Evolutionary conservation across 768 basidiomycete genomes (phyloP).

Genomic region (Pisolithus tinctorius): DNA sequence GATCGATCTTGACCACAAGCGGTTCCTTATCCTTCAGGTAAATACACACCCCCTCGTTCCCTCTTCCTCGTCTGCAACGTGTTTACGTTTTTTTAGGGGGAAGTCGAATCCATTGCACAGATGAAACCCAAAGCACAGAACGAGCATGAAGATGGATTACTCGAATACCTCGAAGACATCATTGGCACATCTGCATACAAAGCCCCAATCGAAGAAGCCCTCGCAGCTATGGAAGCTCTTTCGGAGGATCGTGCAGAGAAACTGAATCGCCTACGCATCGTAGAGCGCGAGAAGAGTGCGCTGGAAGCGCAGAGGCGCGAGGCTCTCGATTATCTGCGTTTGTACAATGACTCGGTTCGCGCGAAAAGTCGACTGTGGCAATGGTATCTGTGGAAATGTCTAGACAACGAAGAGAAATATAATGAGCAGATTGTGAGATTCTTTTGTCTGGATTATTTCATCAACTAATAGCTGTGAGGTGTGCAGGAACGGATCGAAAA

Average conservation of each 20-base stretch:
- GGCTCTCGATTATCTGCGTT: constrained; percentile 77
- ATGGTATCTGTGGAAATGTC: constrained; percentile 69
- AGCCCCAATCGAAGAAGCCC: constrained; percentile 76
- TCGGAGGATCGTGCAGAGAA: constrained; percentile 81
- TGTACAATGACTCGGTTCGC: constrained; percentile 73
- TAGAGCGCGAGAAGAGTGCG: constrained; percentile 85
- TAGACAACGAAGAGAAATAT: constrained; percentile 54
- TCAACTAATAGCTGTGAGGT: neutral
- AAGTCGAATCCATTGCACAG: constrained; percentile 97
- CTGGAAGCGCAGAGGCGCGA: constrained; percentile 87
- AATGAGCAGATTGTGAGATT: constrained; percentile 54
- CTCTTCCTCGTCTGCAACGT: neutral
- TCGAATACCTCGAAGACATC: constrained; percentile 98
- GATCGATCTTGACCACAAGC: constrained; percentile 96
- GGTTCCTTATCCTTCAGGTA: constrained; percentile 95
- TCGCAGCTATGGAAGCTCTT: constrained; percentile 72
- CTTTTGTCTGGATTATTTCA: neutral
- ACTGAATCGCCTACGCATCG: constrained; percentile 79
- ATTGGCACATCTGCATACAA: constrained; percentile 94
- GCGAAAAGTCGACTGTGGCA: constrained; percentile 79
- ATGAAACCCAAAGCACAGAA: constrained; percentile 95
- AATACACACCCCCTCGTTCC: neutral
- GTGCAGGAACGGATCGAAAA: constrained; percentile 47
- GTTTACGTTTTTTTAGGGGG: constrained; percentile 52
- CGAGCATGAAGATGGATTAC: constrained; percentile 93